phyloP scores from a whole-genome alignment of 2,329 filamentous ascomycete species.

The Hypoxylon sp. region DNA sequence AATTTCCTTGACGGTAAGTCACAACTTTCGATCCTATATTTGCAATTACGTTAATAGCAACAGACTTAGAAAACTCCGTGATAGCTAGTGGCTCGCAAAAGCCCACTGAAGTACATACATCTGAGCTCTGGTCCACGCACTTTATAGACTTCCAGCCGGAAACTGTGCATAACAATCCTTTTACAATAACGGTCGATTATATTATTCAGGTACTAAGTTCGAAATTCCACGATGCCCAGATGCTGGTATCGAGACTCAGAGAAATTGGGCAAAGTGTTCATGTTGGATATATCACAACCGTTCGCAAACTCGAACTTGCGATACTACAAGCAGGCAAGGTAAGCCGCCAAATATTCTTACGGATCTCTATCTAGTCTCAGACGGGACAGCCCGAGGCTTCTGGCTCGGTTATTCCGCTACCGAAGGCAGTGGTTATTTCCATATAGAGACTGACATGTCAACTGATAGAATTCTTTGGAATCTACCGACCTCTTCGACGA shows the following conservation, averaged over 20 bases:
- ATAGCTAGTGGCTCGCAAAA: slow-evolving; percentile 54
- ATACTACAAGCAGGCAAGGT: slow-evolving; percentile 68
- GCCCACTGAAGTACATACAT: slow-evolving; percentile 57
- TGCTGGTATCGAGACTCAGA: slow-evolving; percentile 56
- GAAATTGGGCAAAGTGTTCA: slow-evolving; percentile 57
- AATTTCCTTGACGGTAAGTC: slow-evolving; percentile 68
- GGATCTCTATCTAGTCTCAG: neutral
- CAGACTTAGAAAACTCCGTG: slow-evolving; percentile 65
- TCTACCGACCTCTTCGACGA: slow-evolving; percentile 58
- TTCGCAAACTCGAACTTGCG: slow-evolving; percentile 67
- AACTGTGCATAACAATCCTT: slow-evolving; percentile 51
- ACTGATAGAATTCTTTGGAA: slow-evolving; percentile 57
- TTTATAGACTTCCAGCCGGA: slow-evolving; percentile 53
- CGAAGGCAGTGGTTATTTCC: neutral
- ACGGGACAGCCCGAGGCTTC: neutral
- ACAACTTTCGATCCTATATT: neutral
- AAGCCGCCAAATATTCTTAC: slow-evolving; percentile 37
- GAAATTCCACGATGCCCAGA: slow-evolving; percentile 54
- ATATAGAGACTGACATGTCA: slow-evolving; percentile 40
- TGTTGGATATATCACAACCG: slow-evolving; percentile 58
- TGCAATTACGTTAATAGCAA: slow-evolving; percentile 30
- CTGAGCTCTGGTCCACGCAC: slow-evolving; percentile 62
- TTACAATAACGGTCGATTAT: slow-evolving; percentile 56
- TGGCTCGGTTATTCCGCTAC: neutral
- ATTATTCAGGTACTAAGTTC: slow-evolving; percentile 58